Percentiles rank a stretch among this genome's conserved stretches.
phyloP scores from a whole-genome alignment of 164 flowering plant genomes.

The Piper longum region DNA sequence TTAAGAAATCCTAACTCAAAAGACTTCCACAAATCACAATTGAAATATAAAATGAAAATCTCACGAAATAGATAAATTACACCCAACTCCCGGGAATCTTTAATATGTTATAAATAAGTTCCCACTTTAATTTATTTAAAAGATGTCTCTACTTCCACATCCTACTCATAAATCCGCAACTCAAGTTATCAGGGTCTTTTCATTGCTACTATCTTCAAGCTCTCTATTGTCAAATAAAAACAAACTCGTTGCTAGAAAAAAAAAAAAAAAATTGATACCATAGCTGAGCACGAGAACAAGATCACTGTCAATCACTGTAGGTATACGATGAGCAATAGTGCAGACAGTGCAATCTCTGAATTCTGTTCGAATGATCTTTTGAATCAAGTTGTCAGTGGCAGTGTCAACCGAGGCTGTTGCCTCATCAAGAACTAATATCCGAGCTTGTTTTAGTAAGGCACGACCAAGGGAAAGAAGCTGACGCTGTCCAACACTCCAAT shows the following conservation, averaged over 20 bases:
- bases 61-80: too few species aligned
- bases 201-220: too few species aligned
- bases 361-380: constrained; percentile 80
- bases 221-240: too few species aligned
- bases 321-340: constrained; percentile 98
- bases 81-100: too few species aligned
- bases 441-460: constrained; percentile 83
- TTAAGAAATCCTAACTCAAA: too few species aligned
- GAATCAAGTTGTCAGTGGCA: constrained; percentile 91
- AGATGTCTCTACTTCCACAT: too few species aligned
- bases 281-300: constrained; percentile 94
- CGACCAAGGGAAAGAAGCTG: constrained; percentile 92
- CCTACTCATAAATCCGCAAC: too few species aligned
- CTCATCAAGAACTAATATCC: constrained; percentile 89
- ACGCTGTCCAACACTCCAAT: constrained; percentile 98
- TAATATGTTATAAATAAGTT: too few species aligned
- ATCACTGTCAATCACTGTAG: constrained; percentile 94
- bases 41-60: too few species aligned
- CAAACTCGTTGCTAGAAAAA: background rate
- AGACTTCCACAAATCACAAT: too few species aligned
- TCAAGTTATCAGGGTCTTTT: too few species aligned
- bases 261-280: constrained; percentile 30
- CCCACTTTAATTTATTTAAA: too few species aligned
- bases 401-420: constrained; percentile 97
- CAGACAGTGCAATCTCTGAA: constrained; percentile 82